These are phyloP conservation scores for Calocybe gangraenosa DNA, from an alignment of 768 basidiomycete species.

Conservation along the genomic window DNA sequence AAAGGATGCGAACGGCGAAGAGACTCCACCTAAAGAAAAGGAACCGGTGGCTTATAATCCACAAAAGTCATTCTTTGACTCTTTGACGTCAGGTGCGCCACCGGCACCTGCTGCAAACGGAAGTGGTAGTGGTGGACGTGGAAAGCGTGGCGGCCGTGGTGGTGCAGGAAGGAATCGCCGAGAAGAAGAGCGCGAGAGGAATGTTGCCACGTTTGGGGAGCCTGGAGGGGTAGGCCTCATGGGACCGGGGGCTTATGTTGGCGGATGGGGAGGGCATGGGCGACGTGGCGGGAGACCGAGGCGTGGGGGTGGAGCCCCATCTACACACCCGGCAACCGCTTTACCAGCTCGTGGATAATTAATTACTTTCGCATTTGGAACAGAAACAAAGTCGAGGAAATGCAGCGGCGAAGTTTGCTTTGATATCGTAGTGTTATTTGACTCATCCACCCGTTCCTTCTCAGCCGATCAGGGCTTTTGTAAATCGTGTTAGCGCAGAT, in stretches of 20 bases:
- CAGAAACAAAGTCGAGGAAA: neutral
- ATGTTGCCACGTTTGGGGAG: constrained; percentile 86
- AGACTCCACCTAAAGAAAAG: constrained; percentile 29
- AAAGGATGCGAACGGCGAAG: constrained; percentile 19
- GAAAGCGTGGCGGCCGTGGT: constrained; percentile 39
- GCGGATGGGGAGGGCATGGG: constrained; percentile 72
- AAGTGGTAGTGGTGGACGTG: constrained; percentile 24
- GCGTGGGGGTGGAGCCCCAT: constrained; percentile 17
- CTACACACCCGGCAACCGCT: too few species aligned
- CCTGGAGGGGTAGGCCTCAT: constrained; percentile 74
- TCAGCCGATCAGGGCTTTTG: too few species aligned
- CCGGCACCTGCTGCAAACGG: constrained; percentile 12
- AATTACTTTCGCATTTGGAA: too few species aligned
- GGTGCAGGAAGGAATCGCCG: constrained; percentile 61
- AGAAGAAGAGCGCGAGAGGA: constrained; percentile 81
- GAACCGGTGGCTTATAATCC: constrained; percentile 65
- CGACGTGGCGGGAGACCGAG: constrained; percentile 35
- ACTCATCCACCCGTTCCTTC: too few species aligned
- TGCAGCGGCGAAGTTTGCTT: neutral
- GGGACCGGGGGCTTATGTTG: constrained; percentile 77
- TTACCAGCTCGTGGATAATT: too few species aligned
- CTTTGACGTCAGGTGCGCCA: constrained; percentile 40
- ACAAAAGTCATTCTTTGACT: constrained; percentile 78
- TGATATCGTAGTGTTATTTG: neutral
- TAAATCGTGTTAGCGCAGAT: too few species aligned